Evolutionary conservation across 1,139 yeast genomes (phyloP).

Genomic region (Hyphopichia fennica): DNA sequence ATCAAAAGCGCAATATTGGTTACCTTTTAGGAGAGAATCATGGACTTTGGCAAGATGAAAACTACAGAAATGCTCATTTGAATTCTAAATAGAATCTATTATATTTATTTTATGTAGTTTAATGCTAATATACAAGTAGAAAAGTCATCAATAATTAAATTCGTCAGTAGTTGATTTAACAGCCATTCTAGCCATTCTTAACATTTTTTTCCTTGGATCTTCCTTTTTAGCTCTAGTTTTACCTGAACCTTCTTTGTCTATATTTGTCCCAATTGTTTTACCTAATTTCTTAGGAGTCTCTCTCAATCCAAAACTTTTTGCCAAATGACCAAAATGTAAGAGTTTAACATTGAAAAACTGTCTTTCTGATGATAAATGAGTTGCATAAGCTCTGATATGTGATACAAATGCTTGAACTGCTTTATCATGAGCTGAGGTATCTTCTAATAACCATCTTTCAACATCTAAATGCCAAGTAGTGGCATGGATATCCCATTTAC

Average conservation of each 20-base stretch:
- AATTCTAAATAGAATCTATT: not conserved
- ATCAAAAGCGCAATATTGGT: conserved; percentile 41
- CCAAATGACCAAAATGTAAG: conserved; percentile 91
- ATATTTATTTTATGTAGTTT: not conserved
- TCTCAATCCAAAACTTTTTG: conserved; percentile 90
- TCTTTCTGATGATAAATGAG: conserved; percentile 82
- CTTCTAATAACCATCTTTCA: conserved; percentile 85
- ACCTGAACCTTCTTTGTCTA: conserved; percentile 18
- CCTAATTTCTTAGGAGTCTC: conserved; percentile 87
- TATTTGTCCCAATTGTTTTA: conserved; percentile 25
- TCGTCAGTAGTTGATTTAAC: conserved; percentile 65
- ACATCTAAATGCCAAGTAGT: conserved; percentile 93
- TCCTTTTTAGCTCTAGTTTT: conserved; percentile 45
- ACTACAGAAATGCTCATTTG: conserved; percentile 16
- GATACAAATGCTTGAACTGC: conserved; percentile 83
- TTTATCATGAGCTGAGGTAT: conserved; percentile 53
- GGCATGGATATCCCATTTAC: conserved; percentile 89
- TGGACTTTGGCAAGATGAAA: conserved; percentile 61
- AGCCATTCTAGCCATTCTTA: conserved; percentile 73
- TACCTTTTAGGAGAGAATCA: conserved; percentile 76
- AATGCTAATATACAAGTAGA: conserved; percentile 1
- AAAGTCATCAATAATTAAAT: conserved; percentile 56
- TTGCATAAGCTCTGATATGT: conserved; percentile 94
- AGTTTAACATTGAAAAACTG: conserved; percentile 74
- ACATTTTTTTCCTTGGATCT: conserved; percentile 69